Evolutionary conservation across 1,284 basidiomycete species (phyloP).

Genomic region (Polyporus tsugae): DNA sequence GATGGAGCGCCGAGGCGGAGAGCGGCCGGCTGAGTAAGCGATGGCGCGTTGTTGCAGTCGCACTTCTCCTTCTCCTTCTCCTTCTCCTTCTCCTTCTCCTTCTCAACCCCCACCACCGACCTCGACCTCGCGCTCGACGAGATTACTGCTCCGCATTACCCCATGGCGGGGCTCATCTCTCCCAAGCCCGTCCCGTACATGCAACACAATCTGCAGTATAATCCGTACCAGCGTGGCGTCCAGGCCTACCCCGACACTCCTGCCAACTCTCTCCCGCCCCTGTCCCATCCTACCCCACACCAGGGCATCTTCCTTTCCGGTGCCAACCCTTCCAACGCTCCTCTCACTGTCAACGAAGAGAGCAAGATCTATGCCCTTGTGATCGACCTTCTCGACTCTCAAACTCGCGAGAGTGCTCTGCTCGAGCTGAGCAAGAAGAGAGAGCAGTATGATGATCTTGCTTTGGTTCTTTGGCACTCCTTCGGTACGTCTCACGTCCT

Average conservation of each 20-base stretch:
- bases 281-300: constrained; percentile 60
- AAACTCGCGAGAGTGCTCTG: constrained; percentile 85
- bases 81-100: constrained; percentile 5
- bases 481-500: constrained; percentile 78
- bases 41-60: no score
- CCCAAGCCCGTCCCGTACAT: constrained; percentile 72
- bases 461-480: constrained; percentile 98
- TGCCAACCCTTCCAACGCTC: constrained; percentile 32
- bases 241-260: constrained; percentile 39
- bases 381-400: constrained; percentile 83
- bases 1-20: not conserved
- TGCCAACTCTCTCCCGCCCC: constrained; percentile 48
- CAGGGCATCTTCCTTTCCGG: constrained; percentile 52
- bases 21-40: constrained; percentile 12
- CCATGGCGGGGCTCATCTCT: constrained; percentile 67
- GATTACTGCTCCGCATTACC: constrained; percentile 23
- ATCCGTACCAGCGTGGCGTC: constrained; percentile 51
- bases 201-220: constrained; percentile 59
- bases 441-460: constrained; percentile 99
- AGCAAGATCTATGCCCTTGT: constrained; percentile 85
- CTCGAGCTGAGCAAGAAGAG: constrained; percentile 99
- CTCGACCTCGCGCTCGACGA: constrained; percentile 18
- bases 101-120: constrained; percentile 15
- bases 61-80: not conserved
- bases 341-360: constrained; percentile 67